phyloP scores from a whole-genome alignment of 2,329 filamentous ascomycete species.

The Fusarium tupiense region DNA sequence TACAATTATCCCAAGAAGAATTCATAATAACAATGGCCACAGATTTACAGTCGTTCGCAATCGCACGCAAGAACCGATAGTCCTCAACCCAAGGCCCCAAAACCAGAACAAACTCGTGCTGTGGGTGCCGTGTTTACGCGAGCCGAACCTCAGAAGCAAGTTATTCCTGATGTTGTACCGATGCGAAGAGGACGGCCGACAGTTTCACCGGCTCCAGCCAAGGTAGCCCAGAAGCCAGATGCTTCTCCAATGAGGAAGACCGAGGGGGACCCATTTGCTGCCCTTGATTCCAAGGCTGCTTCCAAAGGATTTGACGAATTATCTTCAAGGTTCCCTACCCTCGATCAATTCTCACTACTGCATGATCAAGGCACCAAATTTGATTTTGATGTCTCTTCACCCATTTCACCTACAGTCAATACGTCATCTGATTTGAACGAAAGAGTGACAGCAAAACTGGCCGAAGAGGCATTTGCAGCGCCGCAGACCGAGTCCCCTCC shows the following conservation, averaged over 20 bases:
- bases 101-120: conserved; percentile 64
- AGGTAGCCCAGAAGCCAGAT: conserved; percentile 60
- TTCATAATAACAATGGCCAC: conserved; percentile 13
- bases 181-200: conserved; percentile 85
- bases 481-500: conserved; percentile 42
- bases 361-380: conserved; percentile 88
- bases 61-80: conserved; percentile 67
- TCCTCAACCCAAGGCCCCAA: conserved; percentile 63
- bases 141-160: conserved; percentile 74
- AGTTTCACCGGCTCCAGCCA: conserved; percentile 48
- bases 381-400: conserved; percentile 75
- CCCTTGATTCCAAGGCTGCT: conserved; percentile 73
- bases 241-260: conserved; percentile 72
- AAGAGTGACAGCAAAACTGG: conserved; percentile 78
- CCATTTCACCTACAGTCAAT: conserved; percentile 59
- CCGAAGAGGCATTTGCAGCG: conserved; percentile 82
- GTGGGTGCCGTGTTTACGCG: conserved; percentile 86
- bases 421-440: conserved; percentile 62
- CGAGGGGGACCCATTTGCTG: conserved; percentile 86
- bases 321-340: conserved; percentile 84
- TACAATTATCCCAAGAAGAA: not conserved
- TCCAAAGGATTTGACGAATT: conserved; percentile 76
- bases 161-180: conserved; percentile 88
- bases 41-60: conserved; percentile 77
- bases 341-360: conserved; percentile 92